Conservation (phyloP, 2,329 filamentous ascomycete genomes). For the Claviceps fusiformis region DNA sequence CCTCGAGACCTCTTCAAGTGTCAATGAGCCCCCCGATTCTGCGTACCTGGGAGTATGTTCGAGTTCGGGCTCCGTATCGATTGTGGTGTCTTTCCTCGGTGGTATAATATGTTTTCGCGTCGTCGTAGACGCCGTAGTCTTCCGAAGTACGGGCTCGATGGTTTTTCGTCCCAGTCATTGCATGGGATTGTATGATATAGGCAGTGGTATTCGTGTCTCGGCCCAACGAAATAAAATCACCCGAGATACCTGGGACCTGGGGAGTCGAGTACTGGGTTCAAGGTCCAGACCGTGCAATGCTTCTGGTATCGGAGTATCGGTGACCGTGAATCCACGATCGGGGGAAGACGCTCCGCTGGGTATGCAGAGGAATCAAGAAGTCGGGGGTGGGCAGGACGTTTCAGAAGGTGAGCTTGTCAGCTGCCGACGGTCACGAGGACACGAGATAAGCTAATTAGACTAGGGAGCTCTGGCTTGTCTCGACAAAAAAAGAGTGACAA, state of each 20-base stretch:
- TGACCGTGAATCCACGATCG: background rate
- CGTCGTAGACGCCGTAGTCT: slow-evolving; percentile 39
- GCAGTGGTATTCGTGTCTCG: background rate
- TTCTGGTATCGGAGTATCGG: background rate
- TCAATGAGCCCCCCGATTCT: background rate
- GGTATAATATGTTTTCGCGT: slow-evolving; percentile 46
- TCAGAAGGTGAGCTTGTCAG: background rate
- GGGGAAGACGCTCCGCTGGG: background rate
- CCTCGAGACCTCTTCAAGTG: background rate
- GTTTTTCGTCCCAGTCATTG: slow-evolving; percentile 16
- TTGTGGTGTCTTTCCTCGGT: slow-evolving; percentile 40
- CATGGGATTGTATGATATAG: background rate
- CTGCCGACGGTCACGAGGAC: slow-evolving; percentile 1
- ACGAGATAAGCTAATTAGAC: background rate
- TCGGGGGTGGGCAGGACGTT: background rate
- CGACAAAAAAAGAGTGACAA: background rate
- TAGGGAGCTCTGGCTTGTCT: background rate
- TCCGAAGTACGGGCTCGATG: slow-evolving; percentile 24
- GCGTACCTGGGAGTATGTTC: slow-evolving; percentile 42
- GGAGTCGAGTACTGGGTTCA: background rate
- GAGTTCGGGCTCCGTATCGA: slow-evolving; percentile 34
- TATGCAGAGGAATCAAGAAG: background rate
- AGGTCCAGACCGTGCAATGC: background rate
- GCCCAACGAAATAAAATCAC: background rate
- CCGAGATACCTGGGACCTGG: background rate